Evolutionary conservation across 495 filamentous ascomycete species (phyloP), one percentile per base, ranked within the genome.

Genomic region (Trichoderma orchidacearum): DNA sequence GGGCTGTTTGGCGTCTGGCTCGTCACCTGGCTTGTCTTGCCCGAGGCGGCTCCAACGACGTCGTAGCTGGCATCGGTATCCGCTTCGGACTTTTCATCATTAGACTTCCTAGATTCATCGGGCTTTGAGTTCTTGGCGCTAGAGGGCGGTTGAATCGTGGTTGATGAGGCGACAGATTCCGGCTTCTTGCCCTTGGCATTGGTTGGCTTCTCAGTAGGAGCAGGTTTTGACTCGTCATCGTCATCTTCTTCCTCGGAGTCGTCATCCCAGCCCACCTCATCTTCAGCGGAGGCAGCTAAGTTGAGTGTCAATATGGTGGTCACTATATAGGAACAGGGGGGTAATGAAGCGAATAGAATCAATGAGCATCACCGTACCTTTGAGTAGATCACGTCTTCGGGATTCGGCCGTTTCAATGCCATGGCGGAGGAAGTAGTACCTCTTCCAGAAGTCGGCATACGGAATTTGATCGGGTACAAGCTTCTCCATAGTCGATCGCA

Each of bases 391-490:
- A 64, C 85, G 83, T 67, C 93, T 76, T 72, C 90, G 82, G 63
- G 86, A 83, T 77, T 99, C 93, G 56, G 96, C 90, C n/a, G 85
- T 90, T 72, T 97, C 93, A 59, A 99, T 85, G 23, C 94, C 89
- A 60, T 94, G 85, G 62, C 94, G 76, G 58, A 97, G 73, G 75
- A 96, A 99, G 62, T 96, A 97, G 67, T 99, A 99, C 34, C 93
- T 79, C 61, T 79, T 85, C 94, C 94, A 99, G 68, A 97, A 99
- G 48, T 85, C 81, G 13, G 72, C 79, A 66, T 99, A 99, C 30
- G 90, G 79, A 13, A 96, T 89, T 60, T 79, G 79, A 70, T 90
- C 90, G 17, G 93, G 94, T 21, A 97, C 94, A 53, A 95, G 76
- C 73, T 86, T 91, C 78, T 96, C 94, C 93, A 96, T 97, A 4